A percentile compares a stretch with the other conserved stretches of the same genome.
phyloP scores from a whole-genome alignment of 805 yeast genomes.

The Candida takata region DNA sequence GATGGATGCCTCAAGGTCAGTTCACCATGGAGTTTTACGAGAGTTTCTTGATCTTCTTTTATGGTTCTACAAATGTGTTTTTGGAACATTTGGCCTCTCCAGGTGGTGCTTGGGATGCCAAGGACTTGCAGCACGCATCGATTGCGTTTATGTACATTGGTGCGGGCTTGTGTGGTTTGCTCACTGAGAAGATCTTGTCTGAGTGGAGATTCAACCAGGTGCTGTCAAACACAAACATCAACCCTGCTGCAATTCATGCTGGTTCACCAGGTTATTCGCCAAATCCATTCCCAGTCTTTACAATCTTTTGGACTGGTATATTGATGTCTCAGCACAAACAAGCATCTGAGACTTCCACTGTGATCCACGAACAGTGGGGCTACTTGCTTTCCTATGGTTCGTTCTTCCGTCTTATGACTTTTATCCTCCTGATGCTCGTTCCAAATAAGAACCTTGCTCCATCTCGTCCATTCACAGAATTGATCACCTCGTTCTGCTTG shows the following conservation, averaged over 20 bases:
- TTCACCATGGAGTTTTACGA: slow-evolving; percentile 85
- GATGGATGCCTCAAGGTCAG: slow-evolving; percentile 34
- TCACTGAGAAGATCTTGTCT: slow-evolving; percentile 62
- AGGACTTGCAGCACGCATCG: slow-evolving; percentile 83
- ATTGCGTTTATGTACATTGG: slow-evolving; percentile 91
- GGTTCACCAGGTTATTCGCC: slow-evolving; percentile 76
- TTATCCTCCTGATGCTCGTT: slow-evolving; percentile 43
- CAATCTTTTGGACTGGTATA: slow-evolving; percentile 93
- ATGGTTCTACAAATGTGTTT: slow-evolving; percentile 86
- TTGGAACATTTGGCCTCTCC: slow-evolving; percentile 77
- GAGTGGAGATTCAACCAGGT: slow-evolving; percentile 51
- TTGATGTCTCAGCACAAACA: slow-evolving; percentile 94
- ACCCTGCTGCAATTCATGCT: slow-evolving; percentile 25
- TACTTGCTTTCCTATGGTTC: slow-evolving; percentile 76
- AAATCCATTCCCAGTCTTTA: slow-evolving; percentile 90
- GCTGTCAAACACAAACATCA: slow-evolving; percentile 23
- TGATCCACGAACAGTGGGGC: slow-evolving; percentile 92
- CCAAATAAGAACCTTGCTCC: slow-evolving; percentile 37
- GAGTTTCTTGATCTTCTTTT: slow-evolving; percentile 70
- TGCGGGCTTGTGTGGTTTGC: slow-evolving; percentile 84
- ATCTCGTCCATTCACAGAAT: slow-evolving; percentile 79
- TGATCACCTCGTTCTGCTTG: slow-evolving; percentile 70
- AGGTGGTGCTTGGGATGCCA: slow-evolving; percentile 83
- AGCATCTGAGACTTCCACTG: slow-evolving; percentile 69
- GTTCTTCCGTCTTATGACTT: slow-evolving; percentile 62